Conservation (phyloP, 2,329 filamentous ascomycete species). For the Microsporum audouinii region DNA sequence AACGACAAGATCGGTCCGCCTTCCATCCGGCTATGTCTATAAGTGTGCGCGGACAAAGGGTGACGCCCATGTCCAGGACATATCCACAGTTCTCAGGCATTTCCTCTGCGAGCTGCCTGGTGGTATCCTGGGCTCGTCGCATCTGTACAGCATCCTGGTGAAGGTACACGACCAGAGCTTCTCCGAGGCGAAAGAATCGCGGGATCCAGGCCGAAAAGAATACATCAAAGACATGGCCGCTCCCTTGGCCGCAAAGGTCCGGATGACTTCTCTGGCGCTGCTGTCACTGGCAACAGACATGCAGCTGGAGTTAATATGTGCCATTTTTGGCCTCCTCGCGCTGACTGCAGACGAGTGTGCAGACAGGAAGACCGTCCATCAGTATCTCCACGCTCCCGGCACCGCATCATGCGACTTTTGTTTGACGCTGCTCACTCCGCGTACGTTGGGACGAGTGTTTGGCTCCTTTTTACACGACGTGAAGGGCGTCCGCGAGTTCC, state of each 20-base stretch:
- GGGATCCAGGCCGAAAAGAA: slow-evolving; percentile 15
- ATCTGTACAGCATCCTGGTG: slow-evolving; percentile 24
- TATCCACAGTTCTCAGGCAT: slow-evolving; percentile 27
- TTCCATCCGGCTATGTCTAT: slow-evolving; percentile 17
- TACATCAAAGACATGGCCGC: slow-evolving; percentile 17
- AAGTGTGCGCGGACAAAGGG: slow-evolving; percentile 9
- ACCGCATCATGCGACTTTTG: slow-evolving; percentile 15
- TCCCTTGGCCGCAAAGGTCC: slow-evolving; percentile 18
- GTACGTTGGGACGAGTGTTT: slow-evolving; percentile 24
- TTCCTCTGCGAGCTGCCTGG: slow-evolving; percentile 29
- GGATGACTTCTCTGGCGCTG: slow-evolving; percentile 29
- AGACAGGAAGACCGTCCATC: slow-evolving; percentile 14
- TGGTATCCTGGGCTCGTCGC: slow-evolving; percentile 29
- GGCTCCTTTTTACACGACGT: slow-evolving; percentile 21
- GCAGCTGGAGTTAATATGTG: slow-evolving; percentile 32
- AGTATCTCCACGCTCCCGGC: slow-evolving; percentile 13
- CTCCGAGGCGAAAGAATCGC: slow-evolving; percentile 10
- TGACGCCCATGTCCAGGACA: slow-evolving; percentile 21
- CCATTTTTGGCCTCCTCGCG: slow-evolving; percentile 29
- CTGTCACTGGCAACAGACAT: slow-evolving; percentile 28
- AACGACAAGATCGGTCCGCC: slow-evolving; percentile 24
- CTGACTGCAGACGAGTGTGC: slow-evolving; percentile 22
- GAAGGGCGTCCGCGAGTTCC: slow-evolving; percentile 1
- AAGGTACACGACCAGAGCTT: slow-evolving; percentile 21
- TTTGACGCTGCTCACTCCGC: slow-evolving; percentile 18